Conservation (phyloP, 176 grass and related monocot genomes). For the Cenchrus purpureus region DNA sequence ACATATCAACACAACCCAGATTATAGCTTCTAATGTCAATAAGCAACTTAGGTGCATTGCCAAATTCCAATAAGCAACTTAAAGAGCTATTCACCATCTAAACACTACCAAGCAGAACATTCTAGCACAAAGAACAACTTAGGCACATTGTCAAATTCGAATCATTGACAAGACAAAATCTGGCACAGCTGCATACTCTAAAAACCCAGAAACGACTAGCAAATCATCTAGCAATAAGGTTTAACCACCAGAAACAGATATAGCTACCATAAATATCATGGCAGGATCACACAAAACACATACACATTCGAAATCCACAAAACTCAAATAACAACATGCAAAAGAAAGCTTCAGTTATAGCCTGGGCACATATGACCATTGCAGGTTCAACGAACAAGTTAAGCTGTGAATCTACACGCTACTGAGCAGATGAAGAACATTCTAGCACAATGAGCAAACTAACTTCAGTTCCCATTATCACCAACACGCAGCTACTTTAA, state of each 20-base stretch:
- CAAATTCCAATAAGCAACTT: constrained; percentile 11
- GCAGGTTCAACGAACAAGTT: constrained; percentile 20
- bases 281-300: not conserved
- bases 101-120: not conserved
- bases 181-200: constrained; percentile 27
- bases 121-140: constrained; percentile 16
- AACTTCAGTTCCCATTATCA: constrained; percentile 33
- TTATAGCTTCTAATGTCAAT: constrained; percentile 2
- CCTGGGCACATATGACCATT: constrained; percentile 3
- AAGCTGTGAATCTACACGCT: constrained; percentile 28
- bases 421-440: constrained; percentile 10
- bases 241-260: constrained; percentile 30
- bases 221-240: constrained; percentile 7
- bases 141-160: not conserved
- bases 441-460: constrained; percentile 23
- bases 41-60: too few species aligned
- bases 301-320: not conserved
- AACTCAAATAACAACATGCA: constrained; percentile 18
- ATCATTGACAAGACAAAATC: constrained; percentile 13
- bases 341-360: not conserved
- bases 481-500: constrained; percentile 32
- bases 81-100: constrained; percentile 4
- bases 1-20: not conserved
- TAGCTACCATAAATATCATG: constrained; percentile 4
- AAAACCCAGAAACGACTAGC: constrained; percentile 7